phyloP scores from a whole-genome alignment of 176 grass and related monocot species.

The Pontederia crassipes region DNA sequence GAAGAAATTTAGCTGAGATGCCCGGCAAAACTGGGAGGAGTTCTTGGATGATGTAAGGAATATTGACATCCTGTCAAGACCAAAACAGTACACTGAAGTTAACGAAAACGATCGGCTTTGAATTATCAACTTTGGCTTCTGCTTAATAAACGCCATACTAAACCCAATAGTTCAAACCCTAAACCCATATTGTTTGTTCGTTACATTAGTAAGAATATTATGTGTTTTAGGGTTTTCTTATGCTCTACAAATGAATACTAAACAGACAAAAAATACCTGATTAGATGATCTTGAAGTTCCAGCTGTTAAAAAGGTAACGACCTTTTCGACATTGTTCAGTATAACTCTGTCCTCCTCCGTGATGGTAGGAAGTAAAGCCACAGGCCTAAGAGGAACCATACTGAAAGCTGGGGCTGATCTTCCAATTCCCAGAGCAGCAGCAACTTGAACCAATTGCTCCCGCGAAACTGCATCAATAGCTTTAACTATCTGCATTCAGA shows the following conservation, averaged over 20 bases:
- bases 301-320: slow-evolving; percentile 65
- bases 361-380: slow-evolving; percentile 62
- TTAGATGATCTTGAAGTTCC: slow-evolving; percentile 40
- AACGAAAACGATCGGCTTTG: slow-evolving; percentile 1
- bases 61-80: slow-evolving; percentile 49
- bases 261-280: slow-evolving; percentile 26
- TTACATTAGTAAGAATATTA: no score
- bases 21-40: slow-evolving; percentile 71
- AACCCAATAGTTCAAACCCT: no score
- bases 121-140: no score
- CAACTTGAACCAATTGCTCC: slow-evolving; percentile 71
- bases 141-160: no score
- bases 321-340: slow-evolving; percentile 95
- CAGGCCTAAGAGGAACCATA: slow-evolving; percentile 66
- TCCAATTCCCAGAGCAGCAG: slow-evolving; percentile 50
- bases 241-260: no score
- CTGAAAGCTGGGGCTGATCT: slow-evolving; percentile 59
- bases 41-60: slow-evolving; percentile 56
- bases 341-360: slow-evolving; percentile 83
- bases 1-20: slow-evolving; percentile 80
- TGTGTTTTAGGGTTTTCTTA: no score
- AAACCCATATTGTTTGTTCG: no score
- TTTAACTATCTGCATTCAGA: slow-evolving; percentile 61
- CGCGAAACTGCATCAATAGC: slow-evolving; percentile 94
- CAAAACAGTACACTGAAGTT: neutral